Evolutionary conservation across 495 filamentous ascomycete genomes (phyloP), one percentile per base, ranked within the genome.

Genomic region (Lasiosphaeria ovina): DNA sequence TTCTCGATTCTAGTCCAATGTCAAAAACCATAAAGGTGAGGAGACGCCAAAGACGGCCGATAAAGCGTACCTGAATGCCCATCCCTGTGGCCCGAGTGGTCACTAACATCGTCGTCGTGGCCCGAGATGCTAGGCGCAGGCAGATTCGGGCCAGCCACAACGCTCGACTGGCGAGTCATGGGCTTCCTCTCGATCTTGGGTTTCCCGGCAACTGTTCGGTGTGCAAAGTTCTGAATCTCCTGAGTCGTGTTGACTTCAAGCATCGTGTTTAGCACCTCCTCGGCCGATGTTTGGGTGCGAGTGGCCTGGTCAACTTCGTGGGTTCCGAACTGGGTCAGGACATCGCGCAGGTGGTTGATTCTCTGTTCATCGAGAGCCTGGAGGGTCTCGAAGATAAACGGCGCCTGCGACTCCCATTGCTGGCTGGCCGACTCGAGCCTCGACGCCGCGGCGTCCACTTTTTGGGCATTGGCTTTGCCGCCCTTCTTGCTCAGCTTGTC

Each of bases 381-480:
- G 16, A 99, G 85, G 60, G 89, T 91, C 73, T 98, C 95, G 69
- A 95, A 98, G 57, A 97, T 88, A 74, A 90, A 98, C 6, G 95
- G 95, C 38, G 95, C 91, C 70, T 96, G 90, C 8, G 94, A 95
- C 38, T 97, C 89, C 95, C 95, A 99, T 72, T 96, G 89, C 61
- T 87, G 83, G 52, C 76, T 84, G 4, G 92, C 89, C 64, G 84
- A 86, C 54, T 96, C 89, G 12, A 94, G 82, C 49, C 89, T 85
- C 11, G 86, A 76, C 0, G 86, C 77, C 4, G 93, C 94, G 54
- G 80, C 81, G 8, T 93, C 89, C 44, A 96, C 84, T 73, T 91
- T 96, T 42, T 87, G 85, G n/a, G 86, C 74, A 50, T 86, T 88
- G 32, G 89, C 89, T 69, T 90, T 93, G 32, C 84, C 83, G 42